Conservation (phyloP, 2,329 filamentous ascomycete species). For the Claviceps digitariae region DNA sequence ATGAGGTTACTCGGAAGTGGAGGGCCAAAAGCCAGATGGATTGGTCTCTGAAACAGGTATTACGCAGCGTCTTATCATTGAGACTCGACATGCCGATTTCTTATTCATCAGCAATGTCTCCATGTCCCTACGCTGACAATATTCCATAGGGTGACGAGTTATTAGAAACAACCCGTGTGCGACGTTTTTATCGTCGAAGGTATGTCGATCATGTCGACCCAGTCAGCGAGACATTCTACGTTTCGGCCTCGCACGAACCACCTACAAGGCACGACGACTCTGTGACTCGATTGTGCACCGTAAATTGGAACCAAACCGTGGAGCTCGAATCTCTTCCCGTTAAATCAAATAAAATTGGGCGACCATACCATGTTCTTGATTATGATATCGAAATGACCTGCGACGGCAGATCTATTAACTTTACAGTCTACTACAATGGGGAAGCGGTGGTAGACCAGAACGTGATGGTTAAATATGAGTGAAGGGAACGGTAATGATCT, state of each 20-base stretch:
- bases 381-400: conserved; percentile 2
- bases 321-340: not conserved
- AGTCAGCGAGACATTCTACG: not conserved
- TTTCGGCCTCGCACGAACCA: not conserved
- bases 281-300: not conserved
- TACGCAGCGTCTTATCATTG: not conserved
- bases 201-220: not conserved
- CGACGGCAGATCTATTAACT: not conserved
- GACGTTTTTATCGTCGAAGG: too few species aligned
- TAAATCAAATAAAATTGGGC: not conserved
- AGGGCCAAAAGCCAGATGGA: conserved; percentile 9
- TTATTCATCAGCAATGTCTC: not conserved
- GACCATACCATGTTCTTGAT: not conserved
- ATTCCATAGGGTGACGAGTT: not conserved
- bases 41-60: conserved; percentile 15
- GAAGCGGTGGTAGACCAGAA: not conserved
- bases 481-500: not conserved
- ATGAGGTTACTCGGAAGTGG: not conserved
- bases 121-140: not conserved
- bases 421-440: not conserved
- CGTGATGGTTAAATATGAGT: not conserved
- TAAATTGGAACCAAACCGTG: not conserved
- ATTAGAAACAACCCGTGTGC: not conserved
- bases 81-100: too few species aligned
- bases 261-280: not conserved